Percentiles rank a stretch among this genome's conserved stretches.
phyloP scores from a whole-genome alignment of 2,329 filamentous ascomycete genomes.

The Trichoderma atrobrunneum region DNA sequence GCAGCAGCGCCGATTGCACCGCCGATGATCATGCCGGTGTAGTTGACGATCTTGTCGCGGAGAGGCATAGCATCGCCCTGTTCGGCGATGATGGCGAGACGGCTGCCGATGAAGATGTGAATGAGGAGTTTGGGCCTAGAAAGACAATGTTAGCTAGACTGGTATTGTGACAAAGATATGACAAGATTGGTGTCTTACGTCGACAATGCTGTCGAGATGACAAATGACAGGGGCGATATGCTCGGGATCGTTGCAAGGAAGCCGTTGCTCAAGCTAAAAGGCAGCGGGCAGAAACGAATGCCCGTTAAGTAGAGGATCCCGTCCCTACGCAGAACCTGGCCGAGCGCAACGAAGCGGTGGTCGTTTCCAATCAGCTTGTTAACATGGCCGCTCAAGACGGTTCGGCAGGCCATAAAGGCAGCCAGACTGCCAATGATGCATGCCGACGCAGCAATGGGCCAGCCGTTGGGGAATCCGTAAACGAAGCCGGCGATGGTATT shows the following conservation, averaged over 20 bases:
- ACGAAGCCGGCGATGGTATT: constrained; percentile 54
- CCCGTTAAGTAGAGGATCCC: constrained; percentile 85
- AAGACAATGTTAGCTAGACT: not conserved
- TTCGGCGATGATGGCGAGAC: constrained; percentile 80
- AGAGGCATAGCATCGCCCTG: constrained; percentile 78
- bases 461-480: constrained; percentile 61
- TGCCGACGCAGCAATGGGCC: constrained; percentile 77
- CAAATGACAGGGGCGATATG: constrained; percentile 72
- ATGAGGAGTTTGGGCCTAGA: constrained; percentile 78
- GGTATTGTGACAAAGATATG: not conserved
- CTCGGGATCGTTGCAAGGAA: constrained; percentile 92
- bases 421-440: constrained; percentile 74
- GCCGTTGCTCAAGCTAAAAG: constrained; percentile 90
- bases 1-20: constrained; percentile 69
- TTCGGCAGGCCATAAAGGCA: constrained; percentile 78
- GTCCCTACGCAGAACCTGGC: constrained; percentile 84
- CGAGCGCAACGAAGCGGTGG: constrained; percentile 81
- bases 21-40: constrained; percentile 73
- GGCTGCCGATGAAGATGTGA: constrained; percentile 86
- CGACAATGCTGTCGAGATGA: constrained; percentile 75
- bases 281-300: constrained; percentile 88
- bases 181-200: constrained; percentile 39
- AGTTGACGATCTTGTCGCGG: constrained; percentile 77
- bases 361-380: constrained; percentile 77
- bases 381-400: constrained; percentile 75